A percentile compares a stretch with the other conserved stretches of the same genome.
phyloP scores from a whole-genome alignment of 2,329 filamentous ascomycete genomes.

The Cucurbitaria berberidis region DNA sequence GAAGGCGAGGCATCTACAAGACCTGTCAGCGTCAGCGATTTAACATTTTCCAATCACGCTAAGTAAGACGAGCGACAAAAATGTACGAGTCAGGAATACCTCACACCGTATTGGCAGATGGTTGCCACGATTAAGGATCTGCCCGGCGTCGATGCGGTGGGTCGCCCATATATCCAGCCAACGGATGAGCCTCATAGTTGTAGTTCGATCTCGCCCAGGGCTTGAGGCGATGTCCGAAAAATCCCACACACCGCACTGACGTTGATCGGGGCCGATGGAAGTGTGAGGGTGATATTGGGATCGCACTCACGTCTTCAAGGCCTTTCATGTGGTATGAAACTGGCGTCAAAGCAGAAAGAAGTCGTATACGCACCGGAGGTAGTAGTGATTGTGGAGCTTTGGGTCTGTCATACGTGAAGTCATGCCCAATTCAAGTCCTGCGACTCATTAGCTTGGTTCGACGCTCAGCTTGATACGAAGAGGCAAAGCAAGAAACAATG shows the following conservation, averaged over 20 bases:
- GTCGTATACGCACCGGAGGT: neutral
- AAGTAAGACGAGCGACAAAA: neutral
- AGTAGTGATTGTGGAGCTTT: neutral
- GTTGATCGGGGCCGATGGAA: neutral
- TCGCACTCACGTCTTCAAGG: neutral
- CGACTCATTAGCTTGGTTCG: neutral
- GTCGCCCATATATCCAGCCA: neutral
- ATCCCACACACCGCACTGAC: neutral
- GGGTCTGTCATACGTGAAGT: neutral
- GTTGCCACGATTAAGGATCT: neutral
- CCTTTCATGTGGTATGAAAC: neutral
- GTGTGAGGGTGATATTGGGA: neutral
- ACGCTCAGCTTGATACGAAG: neutral
- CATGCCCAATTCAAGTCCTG: neutral
- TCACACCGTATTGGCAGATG: neutral
- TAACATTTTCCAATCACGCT: neutral
- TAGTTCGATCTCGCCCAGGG: neutral
- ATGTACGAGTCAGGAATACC: neutral
- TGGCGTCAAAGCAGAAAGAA: neutral
- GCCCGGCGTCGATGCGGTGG: neutral
- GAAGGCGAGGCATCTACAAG: no score
- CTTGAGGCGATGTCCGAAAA: neutral
- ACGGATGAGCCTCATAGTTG: neutral
- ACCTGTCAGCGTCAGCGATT: no score
- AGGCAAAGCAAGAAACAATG: neutral